phyloP scores from a whole-genome alignment of 2,329 filamentous ascomycete species.

The Curvularia verruculosa region DNA sequence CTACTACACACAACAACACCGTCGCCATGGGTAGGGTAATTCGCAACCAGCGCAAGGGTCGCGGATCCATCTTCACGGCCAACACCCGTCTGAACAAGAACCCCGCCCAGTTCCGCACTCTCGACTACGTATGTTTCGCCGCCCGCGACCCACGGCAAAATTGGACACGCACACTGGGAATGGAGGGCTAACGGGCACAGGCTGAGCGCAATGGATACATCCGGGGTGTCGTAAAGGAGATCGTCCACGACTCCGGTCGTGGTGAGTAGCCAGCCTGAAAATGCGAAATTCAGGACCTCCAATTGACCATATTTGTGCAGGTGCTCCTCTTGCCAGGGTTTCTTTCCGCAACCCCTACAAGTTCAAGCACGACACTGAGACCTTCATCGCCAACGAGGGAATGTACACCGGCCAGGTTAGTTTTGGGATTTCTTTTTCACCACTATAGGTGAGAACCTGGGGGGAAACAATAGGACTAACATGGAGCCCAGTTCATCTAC shows the following conservation, averaged over 20 bases:
- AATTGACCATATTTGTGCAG: slow-evolving; percentile 34
- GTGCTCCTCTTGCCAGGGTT: slow-evolving; percentile 89
- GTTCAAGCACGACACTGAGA: slow-evolving; percentile 97
- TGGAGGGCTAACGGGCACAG: slow-evolving; percentile 49
- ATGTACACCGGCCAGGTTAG: slow-evolving; percentile 95
- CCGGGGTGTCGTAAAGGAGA: slow-evolving; percentile 96
- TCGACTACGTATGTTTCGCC: slow-evolving; percentile 73
- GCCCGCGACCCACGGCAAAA: slow-evolving; percentile 28
- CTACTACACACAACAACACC: slow-evolving; percentile 40
- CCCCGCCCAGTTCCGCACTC: slow-evolving; percentile 91
- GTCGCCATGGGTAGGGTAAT: slow-evolving; percentile 69
- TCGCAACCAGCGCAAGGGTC: slow-evolving; percentile 74
- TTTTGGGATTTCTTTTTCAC: slow-evolving; percentile 17
- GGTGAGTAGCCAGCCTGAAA: slow-evolving; percentile 61
- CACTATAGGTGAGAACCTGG: not conserved
- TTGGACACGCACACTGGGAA: slow-evolving; percentile 14
- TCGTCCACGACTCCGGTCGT: slow-evolving; percentile 98
- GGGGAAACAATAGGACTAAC: slow-evolving; percentile 26
- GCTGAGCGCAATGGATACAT: slow-evolving; percentile 96
- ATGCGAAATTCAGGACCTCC: slow-evolving; percentile 16
- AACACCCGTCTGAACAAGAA: slow-evolving; percentile 80
- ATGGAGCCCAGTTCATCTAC: slow-evolving; percentile 78
- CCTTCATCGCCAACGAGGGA: slow-evolving; percentile 99
- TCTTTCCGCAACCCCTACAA: slow-evolving; percentile 97
- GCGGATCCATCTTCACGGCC: slow-evolving; percentile 78